phyloP scores from a whole-genome alignment of 306 rosid genomes.

The Quercus engelmannii region DNA sequence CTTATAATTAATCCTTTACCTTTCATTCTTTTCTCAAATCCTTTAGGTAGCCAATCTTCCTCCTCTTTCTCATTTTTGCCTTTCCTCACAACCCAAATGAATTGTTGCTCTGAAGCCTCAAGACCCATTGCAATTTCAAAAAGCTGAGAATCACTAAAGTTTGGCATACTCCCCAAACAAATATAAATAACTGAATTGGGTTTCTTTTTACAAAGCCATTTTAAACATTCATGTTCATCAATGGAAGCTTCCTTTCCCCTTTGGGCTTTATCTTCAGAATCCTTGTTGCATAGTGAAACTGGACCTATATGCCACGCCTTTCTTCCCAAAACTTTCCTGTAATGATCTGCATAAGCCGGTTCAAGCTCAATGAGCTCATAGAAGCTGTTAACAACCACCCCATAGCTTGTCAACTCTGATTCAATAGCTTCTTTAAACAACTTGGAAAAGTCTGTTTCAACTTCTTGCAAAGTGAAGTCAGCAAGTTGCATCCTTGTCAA shows the following conservation, averaged over 20 bases:
- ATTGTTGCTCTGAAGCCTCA: conserved; percentile 25
- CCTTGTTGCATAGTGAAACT: background rate
- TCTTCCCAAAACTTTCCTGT: conserved; percentile 10
- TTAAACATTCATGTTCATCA: conserved; percentile 17
- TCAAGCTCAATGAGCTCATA: conserved; percentile 36
- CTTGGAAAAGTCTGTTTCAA: background rate
- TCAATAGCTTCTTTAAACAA: background rate
- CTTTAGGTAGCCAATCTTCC: conserved; percentile 28
- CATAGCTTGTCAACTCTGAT: conserved; percentile 8
- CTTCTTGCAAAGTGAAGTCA: background rate
- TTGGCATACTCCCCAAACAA: conserved; percentile 30
- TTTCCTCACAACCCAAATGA: conserved; percentile 41
- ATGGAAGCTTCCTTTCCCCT: conserved; percentile 7
- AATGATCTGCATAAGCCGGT: conserved; percentile 21
- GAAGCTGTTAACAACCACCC: conserved; percentile 28
- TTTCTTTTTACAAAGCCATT: conserved; percentile 34
- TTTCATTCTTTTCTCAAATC: conserved; percentile 20
- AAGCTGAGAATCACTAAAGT: conserved; percentile 16
- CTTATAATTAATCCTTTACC: too few species aligned
- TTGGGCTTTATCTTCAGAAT: background rate
- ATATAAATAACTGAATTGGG: conserved; percentile 31
- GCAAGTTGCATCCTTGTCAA: conserved; percentile 18
- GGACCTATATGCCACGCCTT: conserved; percentile 27
- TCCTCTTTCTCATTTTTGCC: conserved; percentile 1
- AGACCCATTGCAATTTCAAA: conserved; percentile 29